Conservation (phyloP, 2,329 filamentous ascomycete genomes). For the Hypoxylon sp. region DNA sequence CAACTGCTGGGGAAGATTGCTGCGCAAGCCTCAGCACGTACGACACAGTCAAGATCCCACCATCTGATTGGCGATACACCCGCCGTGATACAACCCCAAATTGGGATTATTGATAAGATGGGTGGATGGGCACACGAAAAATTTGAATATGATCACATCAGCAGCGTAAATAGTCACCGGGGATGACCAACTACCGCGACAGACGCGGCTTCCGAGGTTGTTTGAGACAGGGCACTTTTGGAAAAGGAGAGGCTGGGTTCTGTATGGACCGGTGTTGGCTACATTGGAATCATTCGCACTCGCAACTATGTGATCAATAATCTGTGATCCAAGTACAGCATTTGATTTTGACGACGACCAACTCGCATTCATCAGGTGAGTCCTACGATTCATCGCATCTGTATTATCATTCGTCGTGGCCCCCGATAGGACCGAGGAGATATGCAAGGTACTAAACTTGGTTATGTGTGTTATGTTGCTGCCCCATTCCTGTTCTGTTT, state of each 20-base stretch:
- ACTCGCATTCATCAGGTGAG: constrained; percentile 23
- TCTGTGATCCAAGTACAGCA: neutral
- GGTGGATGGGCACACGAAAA: constrained; percentile 27
- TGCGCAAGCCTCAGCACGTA: constrained; percentile 28
- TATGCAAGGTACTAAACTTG: constrained; percentile 36
- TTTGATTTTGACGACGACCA: constrained; percentile 25
- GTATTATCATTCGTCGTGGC: constrained; percentile 7
- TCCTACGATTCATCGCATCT: constrained; percentile 13
- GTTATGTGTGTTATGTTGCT: constrained; percentile 25
- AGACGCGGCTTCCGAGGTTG: constrained; percentile 29
- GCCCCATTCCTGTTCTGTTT: constrained; percentile 27
- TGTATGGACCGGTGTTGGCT: constrained; percentile 13
- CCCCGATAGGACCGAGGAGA: constrained; percentile 26
- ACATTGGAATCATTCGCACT: constrained; percentile 8
- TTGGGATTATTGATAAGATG: constrained; percentile 30
- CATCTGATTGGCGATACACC: constrained; percentile 33
- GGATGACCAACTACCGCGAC: constrained; percentile 42
- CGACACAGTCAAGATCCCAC: constrained; percentile 25
- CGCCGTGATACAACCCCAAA: constrained; percentile 29
- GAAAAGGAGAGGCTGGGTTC: constrained; percentile 18
- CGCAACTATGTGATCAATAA: neutral
- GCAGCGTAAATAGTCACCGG: constrained; percentile 39
- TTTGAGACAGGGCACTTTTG: constrained; percentile 14
- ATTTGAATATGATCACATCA: constrained; percentile 36
- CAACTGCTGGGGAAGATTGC: constrained; percentile 18